Base-by-base conservation (phyloP, 2,329 filamentous ascomycete genomes). In the Diaporthe eres region DNA sequence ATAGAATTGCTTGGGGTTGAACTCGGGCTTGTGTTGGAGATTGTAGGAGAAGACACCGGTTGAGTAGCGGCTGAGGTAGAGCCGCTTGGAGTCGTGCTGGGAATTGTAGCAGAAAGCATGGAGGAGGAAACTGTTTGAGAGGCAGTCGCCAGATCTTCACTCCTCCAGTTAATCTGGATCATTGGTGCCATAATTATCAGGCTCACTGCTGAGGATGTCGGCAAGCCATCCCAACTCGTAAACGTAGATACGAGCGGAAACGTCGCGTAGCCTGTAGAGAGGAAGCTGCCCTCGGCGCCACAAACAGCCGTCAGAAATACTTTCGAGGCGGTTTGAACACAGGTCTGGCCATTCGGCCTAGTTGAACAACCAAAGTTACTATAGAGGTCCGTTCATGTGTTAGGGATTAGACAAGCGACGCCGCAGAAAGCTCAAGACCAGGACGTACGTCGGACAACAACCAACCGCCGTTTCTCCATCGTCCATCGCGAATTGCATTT, bases 131-230 rank as follows among this genome's bases (percentile, higher is more conserved):
- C 15, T 28, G 37, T 2, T 44, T 63, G 58, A 28, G 39, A 25
- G 17, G 17, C 15, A 65, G 60, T 13, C 7, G 25, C 39, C 39
- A 47, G 13, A 47, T 65, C 60, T 47, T 65, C 60, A 47, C 60
- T 65, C 60, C 60, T 65, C 60, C 60, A 65, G 39, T 65, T 65
- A 15, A 65, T 65, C 60, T 47, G 60, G 39, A 65, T 65, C 60
- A 65, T 65, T 65, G 60, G 60, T 65, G 60, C 60, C 60, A 47
- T 4, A n/a, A 31, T 13, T 6, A 9, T 22, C 15, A 31, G 60
- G 39, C 39, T 47, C 4, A 31, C 39, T 4, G 7, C 25, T 1
- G n/a, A 65, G 37, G 39, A 13, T 31, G 15, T 65, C 39, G 9
- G 15, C 39, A 10, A 47, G 9, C 17, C 28, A n/a, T 3, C 63